A percentile compares a stretch with the other conserved stretches of the same genome.
These are phyloP conservation scores for Obelidium mucronatum DNA, from an alignment of 192 early-diverging fungal species.

Conservation along the genomic window DNA sequence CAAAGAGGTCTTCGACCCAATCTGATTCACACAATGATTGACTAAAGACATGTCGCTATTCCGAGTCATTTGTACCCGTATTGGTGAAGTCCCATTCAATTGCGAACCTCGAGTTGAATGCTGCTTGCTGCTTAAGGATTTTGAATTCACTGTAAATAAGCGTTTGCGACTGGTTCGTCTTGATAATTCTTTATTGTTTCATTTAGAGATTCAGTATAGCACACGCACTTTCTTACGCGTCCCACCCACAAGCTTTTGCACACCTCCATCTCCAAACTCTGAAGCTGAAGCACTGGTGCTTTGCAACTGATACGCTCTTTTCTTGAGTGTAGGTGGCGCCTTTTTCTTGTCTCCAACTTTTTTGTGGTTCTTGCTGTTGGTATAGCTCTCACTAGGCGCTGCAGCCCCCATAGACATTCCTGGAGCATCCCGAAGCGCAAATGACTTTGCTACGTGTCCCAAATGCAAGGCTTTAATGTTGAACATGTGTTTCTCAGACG, in stretches of 20 bases:
- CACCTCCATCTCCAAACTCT: conserved; percentile 53
- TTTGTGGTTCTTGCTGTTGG: conserved; percentile 16
- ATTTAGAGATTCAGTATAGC: neutral
- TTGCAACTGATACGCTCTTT: conserved; percentile 39
- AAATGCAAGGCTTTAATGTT: conserved; percentile 94
- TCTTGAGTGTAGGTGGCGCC: conserved; percentile 36
- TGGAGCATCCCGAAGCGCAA: conserved; percentile 95
- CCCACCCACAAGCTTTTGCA: conserved; percentile 30
- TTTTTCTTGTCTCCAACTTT: conserved; percentile 25
- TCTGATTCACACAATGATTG: no score
- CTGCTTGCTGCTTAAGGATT: no score
- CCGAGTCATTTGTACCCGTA: no score
- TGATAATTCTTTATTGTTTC: conserved; percentile 5
- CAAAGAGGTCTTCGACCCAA: no score
- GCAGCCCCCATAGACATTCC: conserved; percentile 28
- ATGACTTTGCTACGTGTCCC: conserved; percentile 96
- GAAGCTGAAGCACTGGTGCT: conserved; percentile 30
- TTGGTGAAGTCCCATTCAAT: no score
- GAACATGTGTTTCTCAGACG: conserved; percentile 89
- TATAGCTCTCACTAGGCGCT: neutral
- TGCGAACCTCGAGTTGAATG: no score
- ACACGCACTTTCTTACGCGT: conserved; percentile 29
- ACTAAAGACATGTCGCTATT: no score
- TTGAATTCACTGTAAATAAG: no score
- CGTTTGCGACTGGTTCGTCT: no score